Base-by-base conservation (phyloP, 1,284 basidiomycete species). In the Ustilago tritici region DNA sequence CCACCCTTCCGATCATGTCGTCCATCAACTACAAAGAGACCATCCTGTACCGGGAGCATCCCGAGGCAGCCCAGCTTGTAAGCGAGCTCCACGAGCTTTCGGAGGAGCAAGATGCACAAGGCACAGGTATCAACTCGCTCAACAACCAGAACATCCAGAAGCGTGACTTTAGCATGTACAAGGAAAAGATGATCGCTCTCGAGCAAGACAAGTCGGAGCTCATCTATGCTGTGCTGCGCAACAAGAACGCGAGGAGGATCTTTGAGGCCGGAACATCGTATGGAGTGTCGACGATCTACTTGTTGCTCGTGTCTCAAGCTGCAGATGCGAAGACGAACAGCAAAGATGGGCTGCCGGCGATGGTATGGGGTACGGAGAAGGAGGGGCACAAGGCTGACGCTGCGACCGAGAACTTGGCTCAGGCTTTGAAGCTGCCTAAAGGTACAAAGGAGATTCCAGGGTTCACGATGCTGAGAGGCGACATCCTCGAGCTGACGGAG, bases 301-400 rank as follows among this genome's bases (percentile, higher is more conserved):
- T 75, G 7, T 31, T 70, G 49, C 52, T 63, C 23, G 67, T 63
- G 38, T 69, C 62, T 8, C 52, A 53, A 34, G 56, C 36, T 15
- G 61, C 61, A 1, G 41, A 59, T 8, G 56, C 49, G 38, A 49
- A 49, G 50, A 17, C 10, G 31, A 23, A 11, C 34, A 23, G 15
- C 38, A 23, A 40, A 8, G 17, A 49, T 6, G n/a, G 10, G 4
- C 15, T 55, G 17, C 62, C 61, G 28, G 50, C 67, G 1, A 66
- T 67, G 63, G 67, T 70, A 6, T 65, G 66, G 62, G 71, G 66
- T 10, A 68, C 65, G n/a, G 70, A 73, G 58, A 70, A 76, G 73
- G 70, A 73, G 57, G 47, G 55, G 9, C 61, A 73, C 58, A 73
- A 73, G 54, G 70, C 61, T 7, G 65, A 73, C 17, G 65, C 65